Conservation (phyloP, 2,329 filamentous ascomycete genomes). For the Scedosporium minutisporum region DNA sequence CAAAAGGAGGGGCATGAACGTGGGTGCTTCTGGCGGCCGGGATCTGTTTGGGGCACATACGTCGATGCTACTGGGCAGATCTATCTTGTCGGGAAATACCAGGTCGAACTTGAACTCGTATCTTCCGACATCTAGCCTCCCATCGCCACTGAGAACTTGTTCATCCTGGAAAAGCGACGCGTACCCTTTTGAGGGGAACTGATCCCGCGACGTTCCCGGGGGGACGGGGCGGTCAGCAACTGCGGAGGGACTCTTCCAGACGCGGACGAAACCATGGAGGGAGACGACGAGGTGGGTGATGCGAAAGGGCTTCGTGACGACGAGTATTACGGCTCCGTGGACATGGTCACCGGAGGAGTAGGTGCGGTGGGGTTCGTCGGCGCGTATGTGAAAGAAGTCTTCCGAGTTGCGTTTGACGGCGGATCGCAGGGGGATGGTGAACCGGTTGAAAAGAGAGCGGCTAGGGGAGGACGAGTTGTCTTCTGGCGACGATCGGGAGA, state of each 20-base stretch:
- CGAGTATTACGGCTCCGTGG: conserved; percentile 61
- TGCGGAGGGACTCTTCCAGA: conserved; percentile 60
- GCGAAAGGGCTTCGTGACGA: conserved; percentile 62
- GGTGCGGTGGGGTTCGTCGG: conserved; percentile 67
- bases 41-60: conserved; percentile 41
- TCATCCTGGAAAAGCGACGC: conserved; percentile 79
- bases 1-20: background rate
- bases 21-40: background rate
- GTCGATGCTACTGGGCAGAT: conserved; percentile 85
- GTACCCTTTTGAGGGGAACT: conserved; percentile 47
- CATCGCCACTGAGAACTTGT: conserved; percentile 68
- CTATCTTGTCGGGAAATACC: conserved; percentile 52
- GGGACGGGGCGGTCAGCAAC: conserved; percentile 32
- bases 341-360: conserved; percentile 69
- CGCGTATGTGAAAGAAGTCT: conserved; percentile 64
- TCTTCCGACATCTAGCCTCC: conserved; percentile 60
- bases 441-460: conserved; percentile 1
- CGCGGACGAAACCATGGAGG: conserved; percentile 69
- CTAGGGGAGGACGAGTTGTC: conserved; percentile 5
- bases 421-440: conserved; percentile 11
- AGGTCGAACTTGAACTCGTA: conserved; percentile 75
- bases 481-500: conserved; percentile 4
- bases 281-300: conserved; percentile 74
- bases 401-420: conserved; percentile 53
- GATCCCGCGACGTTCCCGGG: conserved; percentile 24